These are phyloP conservation scores for Kluyveromyces dobzhanskii DNA, from an alignment of 805 yeast genomes.

Conservation along the genomic window DNA sequence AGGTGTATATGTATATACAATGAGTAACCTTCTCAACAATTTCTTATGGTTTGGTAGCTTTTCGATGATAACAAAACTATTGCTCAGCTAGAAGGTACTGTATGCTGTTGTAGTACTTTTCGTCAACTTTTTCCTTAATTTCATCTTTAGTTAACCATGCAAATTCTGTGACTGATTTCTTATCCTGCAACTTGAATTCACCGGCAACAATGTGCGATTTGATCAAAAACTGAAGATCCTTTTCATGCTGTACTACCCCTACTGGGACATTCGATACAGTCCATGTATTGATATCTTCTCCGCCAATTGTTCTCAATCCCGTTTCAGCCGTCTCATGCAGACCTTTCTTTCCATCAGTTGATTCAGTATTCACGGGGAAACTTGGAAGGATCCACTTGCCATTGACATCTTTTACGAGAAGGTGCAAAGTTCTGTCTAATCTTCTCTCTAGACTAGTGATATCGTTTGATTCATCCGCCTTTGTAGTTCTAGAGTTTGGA, in stretches of 20 bases:
- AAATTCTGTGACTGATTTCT: slow-evolving; percentile 38
- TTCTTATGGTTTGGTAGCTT: too few species aligned
- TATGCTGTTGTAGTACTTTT: slow-evolving; percentile 49
- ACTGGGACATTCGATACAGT: slow-evolving; percentile 87
- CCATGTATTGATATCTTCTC: slow-evolving; percentile 73
- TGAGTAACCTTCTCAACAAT: too few species aligned
- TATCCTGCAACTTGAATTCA: slow-evolving; percentile 42
- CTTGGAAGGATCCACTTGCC: slow-evolving; percentile 74
- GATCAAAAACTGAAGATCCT: slow-evolving; percentile 53
- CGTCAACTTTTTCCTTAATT: slow-evolving; percentile 43
- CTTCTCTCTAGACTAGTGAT: slow-evolving; percentile 65
- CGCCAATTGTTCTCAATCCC: slow-evolving; percentile 66
- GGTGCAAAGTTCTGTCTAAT: slow-evolving; percentile 70
- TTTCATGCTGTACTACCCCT: slow-evolving; percentile 44
- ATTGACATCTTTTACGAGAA: slow-evolving; percentile 45
- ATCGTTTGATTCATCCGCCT: slow-evolving; percentile 65
- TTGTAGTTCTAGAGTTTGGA: slow-evolving; percentile 64
- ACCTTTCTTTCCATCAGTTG: slow-evolving; percentile 34
- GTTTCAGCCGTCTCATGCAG: slow-evolving; percentile 68
- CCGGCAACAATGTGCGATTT: slow-evolving; percentile 90
- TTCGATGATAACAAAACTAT: slow-evolving; percentile 4
- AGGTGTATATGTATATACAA: neutral
- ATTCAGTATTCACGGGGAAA: slow-evolving; percentile 34
- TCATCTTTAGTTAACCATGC: slow-evolving; percentile 87
- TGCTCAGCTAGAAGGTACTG: slow-evolving; percentile 31